Percentiles rank a stretch among this genome's conserved stretches.
These are phyloP conservation scores for Acmispon strigosus DNA, from an alignment of 306 rosid species.

Conservation along the genomic window DNA sequence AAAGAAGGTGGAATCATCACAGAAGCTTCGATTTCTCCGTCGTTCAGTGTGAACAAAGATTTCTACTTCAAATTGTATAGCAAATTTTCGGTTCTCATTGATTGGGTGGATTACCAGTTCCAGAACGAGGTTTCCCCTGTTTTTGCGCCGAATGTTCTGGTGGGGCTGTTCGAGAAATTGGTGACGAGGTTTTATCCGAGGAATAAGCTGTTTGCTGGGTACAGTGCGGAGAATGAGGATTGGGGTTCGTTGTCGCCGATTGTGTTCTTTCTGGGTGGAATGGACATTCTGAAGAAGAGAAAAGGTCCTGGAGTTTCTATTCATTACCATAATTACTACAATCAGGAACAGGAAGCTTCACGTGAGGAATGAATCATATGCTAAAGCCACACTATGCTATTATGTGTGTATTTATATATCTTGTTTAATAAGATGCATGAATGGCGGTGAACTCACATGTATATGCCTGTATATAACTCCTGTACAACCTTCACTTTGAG, in stretches of 20 bases:
- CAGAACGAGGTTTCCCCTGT: slow-evolving; percentile 24
- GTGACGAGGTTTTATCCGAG: slow-evolving; percentile 7
- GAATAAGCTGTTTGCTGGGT: slow-evolving; percentile 29
- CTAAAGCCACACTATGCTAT: not conserved
- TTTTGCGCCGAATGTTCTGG: not conserved
- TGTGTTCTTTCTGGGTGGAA: slow-evolving; percentile 37
- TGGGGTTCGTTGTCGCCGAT: slow-evolving; percentile 36
- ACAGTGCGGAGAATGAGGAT: slow-evolving; percentile 39
- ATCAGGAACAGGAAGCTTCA: not conserved
- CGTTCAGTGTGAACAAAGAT: not conserved
- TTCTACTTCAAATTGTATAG: not conserved
- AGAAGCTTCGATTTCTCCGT: slow-evolving; percentile 36
- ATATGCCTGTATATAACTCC: no score
- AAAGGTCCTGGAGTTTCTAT: slow-evolving; percentile 28
- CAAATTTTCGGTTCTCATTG: not conserved
- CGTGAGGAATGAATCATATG: not conserved
- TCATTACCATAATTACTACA: slow-evolving; percentile 35
- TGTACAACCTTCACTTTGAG: no score
- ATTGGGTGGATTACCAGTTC: slow-evolving; percentile 41
- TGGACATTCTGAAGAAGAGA: slow-evolving; percentile 17
- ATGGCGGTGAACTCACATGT: not conserved
- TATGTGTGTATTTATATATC: no score
- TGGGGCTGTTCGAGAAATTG: not conserved
- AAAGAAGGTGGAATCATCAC: not conserved
- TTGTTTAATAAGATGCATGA: not conserved